A percentile compares a stretch with the other conserved stretches of the same genome.
Evolutionary conservation across 345 rosid species (phyloP).

Genomic region (Syzygium aqueum): DNA sequence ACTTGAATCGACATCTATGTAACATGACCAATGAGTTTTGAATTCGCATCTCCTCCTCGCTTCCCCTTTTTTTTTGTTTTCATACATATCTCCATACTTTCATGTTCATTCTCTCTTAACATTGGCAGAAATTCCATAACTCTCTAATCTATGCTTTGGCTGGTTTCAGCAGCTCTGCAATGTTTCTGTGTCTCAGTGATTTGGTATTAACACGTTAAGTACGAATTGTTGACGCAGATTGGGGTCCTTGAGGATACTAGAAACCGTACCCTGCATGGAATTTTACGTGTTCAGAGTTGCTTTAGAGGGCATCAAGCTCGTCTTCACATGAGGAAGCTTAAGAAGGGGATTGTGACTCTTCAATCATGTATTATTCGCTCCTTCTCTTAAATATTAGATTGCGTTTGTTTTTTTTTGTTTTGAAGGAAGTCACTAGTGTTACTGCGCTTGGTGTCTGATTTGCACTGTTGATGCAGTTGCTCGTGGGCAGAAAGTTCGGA

Average conservation of each 20-base stretch:
- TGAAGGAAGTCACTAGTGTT: not conserved
- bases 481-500: constrained; percentile 67
- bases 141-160: not conserved
- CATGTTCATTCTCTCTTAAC: not conserved
- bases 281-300: constrained; percentile 89
- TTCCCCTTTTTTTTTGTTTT: not conserved
- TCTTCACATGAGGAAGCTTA: constrained; percentile 42
- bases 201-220: not conserved
- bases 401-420: not conserved
- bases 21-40: not conserved
- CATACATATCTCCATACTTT: not conserved
- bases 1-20: not conserved
- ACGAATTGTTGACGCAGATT: constrained; percentile 40
- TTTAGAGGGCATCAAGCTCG: constrained; percentile 95
- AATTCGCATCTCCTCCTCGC: not conserved
- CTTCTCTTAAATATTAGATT: not conserved
- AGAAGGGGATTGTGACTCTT: constrained; percentile 47
- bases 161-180: not conserved
- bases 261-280: constrained; percentile 92
- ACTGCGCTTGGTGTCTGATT: not conserved
- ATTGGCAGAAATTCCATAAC: not conserved
- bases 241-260: constrained; percentile 97
- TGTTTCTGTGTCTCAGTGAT: not conserved
- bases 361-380: constrained; percentile 66
- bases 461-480: constrained; percentile 43